phyloP scores from a whole-genome alignment of 2,329 filamentous ascomycete species.

The Orbilia javanica region DNA sequence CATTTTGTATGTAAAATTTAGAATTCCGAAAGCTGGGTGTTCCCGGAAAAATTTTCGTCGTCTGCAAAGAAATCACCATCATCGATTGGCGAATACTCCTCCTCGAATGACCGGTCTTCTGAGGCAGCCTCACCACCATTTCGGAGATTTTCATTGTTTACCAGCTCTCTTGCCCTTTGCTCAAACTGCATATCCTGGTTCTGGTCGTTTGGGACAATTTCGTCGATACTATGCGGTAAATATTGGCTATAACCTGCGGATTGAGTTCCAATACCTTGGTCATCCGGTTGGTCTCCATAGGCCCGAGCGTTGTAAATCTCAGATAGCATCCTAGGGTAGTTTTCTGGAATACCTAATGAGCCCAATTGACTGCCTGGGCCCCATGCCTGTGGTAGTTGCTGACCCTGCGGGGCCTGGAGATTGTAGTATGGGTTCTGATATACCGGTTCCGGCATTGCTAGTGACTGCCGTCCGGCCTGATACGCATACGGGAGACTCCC shows the following conservation, averaged over 20 bases:
- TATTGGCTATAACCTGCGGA: not conserved
- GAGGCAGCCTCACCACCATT: not conserved
- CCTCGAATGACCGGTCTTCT: not conserved
- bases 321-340: not conserved
- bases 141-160: not conserved
- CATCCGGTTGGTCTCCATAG: not conserved
- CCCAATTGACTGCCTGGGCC: not conserved
- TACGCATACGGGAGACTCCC: not conserved
- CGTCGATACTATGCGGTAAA: not conserved
- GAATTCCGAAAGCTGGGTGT: not conserved
- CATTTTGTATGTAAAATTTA: not conserved
- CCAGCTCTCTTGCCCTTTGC: not conserved
- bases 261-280: not conserved
- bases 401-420: not conserved
- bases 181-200: not conserved
- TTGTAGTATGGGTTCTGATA: no score
- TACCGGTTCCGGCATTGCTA: not conserved
- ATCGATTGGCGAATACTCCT: not conserved
- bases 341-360: not conserved
- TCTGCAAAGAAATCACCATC: conserved; percentile 1
- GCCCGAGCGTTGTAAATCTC: not conserved
- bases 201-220: not conserved
- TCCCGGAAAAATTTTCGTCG: not conserved
- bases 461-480: not conserved
- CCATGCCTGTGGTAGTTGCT: not conserved